Evolutionary conservation across 176 grass and related monocot species (phyloP).

Genomic region (Rhynchospora breviuscula): DNA sequence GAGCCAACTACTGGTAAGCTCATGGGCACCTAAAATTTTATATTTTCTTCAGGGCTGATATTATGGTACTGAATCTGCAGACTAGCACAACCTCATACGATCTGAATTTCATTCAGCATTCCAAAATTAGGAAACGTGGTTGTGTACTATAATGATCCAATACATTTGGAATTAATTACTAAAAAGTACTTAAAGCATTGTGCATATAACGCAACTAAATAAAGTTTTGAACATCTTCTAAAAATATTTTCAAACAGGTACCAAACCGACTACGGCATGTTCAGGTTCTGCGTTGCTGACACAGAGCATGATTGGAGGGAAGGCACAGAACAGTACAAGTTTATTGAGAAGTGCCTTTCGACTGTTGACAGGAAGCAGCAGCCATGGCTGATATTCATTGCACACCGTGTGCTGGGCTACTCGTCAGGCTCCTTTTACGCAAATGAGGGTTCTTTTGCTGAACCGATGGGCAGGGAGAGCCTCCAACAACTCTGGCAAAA

Average conservation of each 20-base stretch:
- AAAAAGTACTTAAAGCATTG: background rate
- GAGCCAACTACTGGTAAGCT: conserved; percentile 66
- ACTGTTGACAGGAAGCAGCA: conserved; percentile 72
- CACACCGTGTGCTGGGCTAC: conserved; percentile 81
- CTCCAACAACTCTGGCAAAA: conserved; percentile 71
- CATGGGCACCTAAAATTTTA: background rate
- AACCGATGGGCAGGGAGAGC: conserved; percentile 61
- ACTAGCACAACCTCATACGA: background rate
- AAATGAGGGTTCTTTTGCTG: conserved; percentile 35
- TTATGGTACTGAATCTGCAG: background rate
- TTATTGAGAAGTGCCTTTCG: conserved; percentile 67
- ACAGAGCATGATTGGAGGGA: conserved; percentile 82
- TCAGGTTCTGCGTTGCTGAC: conserved; percentile 81
- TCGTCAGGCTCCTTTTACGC: conserved; percentile 52
- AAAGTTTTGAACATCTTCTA: background rate
- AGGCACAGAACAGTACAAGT: conserved; percentile 72
- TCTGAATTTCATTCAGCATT: background rate
- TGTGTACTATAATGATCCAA: too few species aligned
- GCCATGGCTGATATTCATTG: conserved; percentile 81
- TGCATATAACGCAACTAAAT: background rate
- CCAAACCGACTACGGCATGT: conserved; percentile 77
- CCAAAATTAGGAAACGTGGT: background rate
- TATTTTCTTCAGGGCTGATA: background rate
- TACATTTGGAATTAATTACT: background rate
- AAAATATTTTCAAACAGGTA: conserved; percentile 46